Evolutionary conservation across 495 filamentous ascomycete genomes (phyloP), one percentile per base, ranked within the genome.

Genomic region (Penicilliopsis zonata): DNA sequence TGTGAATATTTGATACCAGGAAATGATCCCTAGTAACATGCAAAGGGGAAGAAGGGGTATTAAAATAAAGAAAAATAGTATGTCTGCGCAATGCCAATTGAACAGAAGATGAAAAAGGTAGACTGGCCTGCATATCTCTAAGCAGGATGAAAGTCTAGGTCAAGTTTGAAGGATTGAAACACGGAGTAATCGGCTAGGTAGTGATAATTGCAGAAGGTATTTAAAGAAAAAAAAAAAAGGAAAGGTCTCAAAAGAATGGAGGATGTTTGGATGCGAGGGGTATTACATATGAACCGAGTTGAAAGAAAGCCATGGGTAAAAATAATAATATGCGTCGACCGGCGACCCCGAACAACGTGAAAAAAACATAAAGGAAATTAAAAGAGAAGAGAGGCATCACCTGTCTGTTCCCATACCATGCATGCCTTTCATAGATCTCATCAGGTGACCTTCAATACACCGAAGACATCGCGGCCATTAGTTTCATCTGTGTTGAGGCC

Each of bases 381-480:
- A 40, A 35, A 34, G 27, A 32, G 18, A 30, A 28, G 26, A 23
- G 23, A 18, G 6, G 12, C 13, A 26, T 27, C 6, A 24, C 6
- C 6, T n/a, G n/a, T n/a, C n/a, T n/a, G n/a, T n/a, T n/a, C n/a
- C n/a, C n/a, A n/a, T n/a, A n/a, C n/a, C n/a, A n/a, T n/a, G n/a
- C n/a, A n/a, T n/a, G n/a, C 36, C 26, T 42, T 31, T 31, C 34
- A 18, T 34, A 30, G 20, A 40, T 9, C 16, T 4, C 19, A 22
- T 45, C 43, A 59, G 14, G 46, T 43, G 31, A 66, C 58, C 31
- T 58, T 59, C 38, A 66, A 41, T 18, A 66, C 62, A 4, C 54
- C 62, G 36, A 66, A 66, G n/a, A 66, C 57, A 41, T 66, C 62
- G 4, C 49, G 52, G 16, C 32, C 34, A 14, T 31, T 35, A 9